A percentile compares a stretch with the other conserved stretches of the same genome.
Evolutionary conservation across 805 yeast species (phyloP).

Genomic region (Candida vartiovaarae): DNA sequence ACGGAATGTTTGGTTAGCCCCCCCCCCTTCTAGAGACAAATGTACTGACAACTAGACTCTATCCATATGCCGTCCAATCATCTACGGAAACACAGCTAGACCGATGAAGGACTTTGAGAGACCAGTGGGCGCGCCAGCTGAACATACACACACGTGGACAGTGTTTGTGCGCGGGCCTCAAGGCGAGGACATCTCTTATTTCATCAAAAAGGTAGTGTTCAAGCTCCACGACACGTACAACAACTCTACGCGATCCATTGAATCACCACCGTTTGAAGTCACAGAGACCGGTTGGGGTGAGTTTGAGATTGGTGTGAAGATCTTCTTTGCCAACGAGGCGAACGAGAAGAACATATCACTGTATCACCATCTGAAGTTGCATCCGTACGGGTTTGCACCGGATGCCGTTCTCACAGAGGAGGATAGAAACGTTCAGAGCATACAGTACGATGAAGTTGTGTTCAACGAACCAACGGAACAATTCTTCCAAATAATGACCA

Average conservation of each 20-base stretch:
- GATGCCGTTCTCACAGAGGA: slow-evolving; percentile 25
- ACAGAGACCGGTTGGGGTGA: slow-evolving; percentile 99
- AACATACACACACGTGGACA: slow-evolving; percentile 96
- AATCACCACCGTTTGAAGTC: slow-evolving; percentile 87
- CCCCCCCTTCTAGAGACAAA: neutral
- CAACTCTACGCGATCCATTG: slow-evolving; percentile 79
- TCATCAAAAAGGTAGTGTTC: slow-evolving; percentile 86
- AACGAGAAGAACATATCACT: slow-evolving; percentile 81
- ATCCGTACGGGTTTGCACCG: slow-evolving; percentile 58
- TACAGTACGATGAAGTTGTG: slow-evolving; percentile 82
- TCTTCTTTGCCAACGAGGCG: slow-evolving; percentile 80
- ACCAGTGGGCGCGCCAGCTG: slow-evolving; percentile 63
- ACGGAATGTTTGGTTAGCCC: no score
- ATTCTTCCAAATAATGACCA: slow-evolving; percentile 71
- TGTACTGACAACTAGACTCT: slow-evolving; percentile 33
- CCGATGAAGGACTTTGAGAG: slow-evolving; percentile 51
- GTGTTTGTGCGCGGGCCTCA: slow-evolving; percentile 79
- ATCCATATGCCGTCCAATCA: slow-evolving; percentile 69
- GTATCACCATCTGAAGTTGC: slow-evolving; percentile 85
- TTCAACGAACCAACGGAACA: slow-evolving; percentile 94
- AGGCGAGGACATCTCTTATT: slow-evolving; percentile 71
- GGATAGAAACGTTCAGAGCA: slow-evolving; percentile 44
- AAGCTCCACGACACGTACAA: slow-evolving; percentile 93
- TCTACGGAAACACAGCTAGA: slow-evolving; percentile 75
- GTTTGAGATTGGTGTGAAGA: slow-evolving; percentile 83